These are phyloP conservation scores for Rhododendron williamsianum DNA, from an alignment of 148 eudicot genomes.

Conservation along the genomic window DNA sequence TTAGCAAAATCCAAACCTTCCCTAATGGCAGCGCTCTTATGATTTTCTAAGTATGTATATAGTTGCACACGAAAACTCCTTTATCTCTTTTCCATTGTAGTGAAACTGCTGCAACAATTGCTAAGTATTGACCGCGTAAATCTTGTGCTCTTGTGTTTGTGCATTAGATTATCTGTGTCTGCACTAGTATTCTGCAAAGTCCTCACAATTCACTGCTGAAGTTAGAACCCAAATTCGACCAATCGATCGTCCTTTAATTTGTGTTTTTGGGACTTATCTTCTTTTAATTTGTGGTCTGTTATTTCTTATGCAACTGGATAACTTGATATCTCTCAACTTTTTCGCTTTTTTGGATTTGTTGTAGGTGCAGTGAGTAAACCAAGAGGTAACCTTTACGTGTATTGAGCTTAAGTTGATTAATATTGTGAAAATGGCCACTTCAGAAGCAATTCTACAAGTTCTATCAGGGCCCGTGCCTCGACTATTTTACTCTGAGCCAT, in stretches of 20 bases:
- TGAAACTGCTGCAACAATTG: not conserved
- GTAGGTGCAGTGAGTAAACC: constrained; percentile 10
- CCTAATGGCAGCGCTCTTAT: not conserved
- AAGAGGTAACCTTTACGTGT: not conserved
- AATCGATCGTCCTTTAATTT: not conserved
- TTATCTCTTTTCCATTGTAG: not conserved
- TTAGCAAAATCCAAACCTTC: not conserved
- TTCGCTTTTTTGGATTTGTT: not conserved
- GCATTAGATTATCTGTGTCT: not conserved
- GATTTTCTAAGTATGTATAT: not conserved
- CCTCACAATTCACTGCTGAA: not conserved
- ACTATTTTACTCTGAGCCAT: constrained; percentile 1
- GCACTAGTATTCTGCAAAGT: not conserved
- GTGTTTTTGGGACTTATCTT: not conserved
- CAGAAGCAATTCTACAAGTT: constrained; percentile 27
- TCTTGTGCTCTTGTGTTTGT: not conserved
- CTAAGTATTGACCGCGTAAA: not conserved
- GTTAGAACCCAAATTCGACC: not conserved
- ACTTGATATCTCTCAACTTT: not conserved
- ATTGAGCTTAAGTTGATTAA: constrained; percentile 12
- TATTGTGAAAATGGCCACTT: constrained; percentile 21
- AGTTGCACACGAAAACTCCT: not conserved
- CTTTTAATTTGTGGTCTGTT: not conserved
- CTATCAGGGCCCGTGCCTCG: constrained; percentile 18
- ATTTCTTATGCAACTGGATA: not conserved